A percentile compares a stretch with the other conserved stretches of the same genome.
Evolutionary conservation across 176 grass and related monocot species (phyloP).

Genomic region (Elaeis guineensis): DNA sequence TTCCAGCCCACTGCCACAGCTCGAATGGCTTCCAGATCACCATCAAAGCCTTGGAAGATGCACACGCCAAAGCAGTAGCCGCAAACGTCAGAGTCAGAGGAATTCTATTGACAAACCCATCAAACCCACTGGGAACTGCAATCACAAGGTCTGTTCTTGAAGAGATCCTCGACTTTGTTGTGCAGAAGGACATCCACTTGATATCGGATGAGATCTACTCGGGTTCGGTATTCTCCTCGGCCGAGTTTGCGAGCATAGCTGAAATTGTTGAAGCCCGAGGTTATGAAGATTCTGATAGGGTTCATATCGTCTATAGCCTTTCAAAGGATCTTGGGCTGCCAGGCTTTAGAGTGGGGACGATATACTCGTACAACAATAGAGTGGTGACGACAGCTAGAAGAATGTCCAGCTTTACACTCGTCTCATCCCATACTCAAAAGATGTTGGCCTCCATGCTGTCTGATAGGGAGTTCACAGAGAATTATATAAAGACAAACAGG

Average conservation of each 20-base stretch:
- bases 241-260: slow-evolving; percentile 5
- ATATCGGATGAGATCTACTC: slow-evolving; percentile 16
- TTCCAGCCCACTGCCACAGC: slow-evolving; percentile 12
- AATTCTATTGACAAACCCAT: slow-evolving; percentile 7
- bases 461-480: neutral
- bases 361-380: slow-evolving; percentile 6
- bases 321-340: slow-evolving; percentile 14
- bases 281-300: neutral
- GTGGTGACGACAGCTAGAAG: slow-evolving; percentile 9
- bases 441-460: slow-evolving; percentile 7
- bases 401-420: slow-evolving; percentile 14
- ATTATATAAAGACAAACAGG: slow-evolving; percentile 1
- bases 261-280: neutral
- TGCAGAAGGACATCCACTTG: slow-evolving; percentile 8
- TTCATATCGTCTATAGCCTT: slow-evolving; percentile 13
- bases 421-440: slow-evolving; percentile 13
- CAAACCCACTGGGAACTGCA: slow-evolving; percentile 3
- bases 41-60: neutral
- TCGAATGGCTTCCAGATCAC: slow-evolving; percentile 15
- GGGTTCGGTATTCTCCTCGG: slow-evolving; percentile 5
- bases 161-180: neutral
- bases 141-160: neutral
- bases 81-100: slow-evolving; percentile 1
- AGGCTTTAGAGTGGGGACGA: slow-evolving; percentile 3
- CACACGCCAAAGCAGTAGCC: neutral